A percentile compares a stretch with the other conserved stretches of the same genome.
Evolutionary conservation across 2,329 filamentous ascomycete genomes (phyloP).

Genomic region (Ilyonectria mors-panacis): DNA sequence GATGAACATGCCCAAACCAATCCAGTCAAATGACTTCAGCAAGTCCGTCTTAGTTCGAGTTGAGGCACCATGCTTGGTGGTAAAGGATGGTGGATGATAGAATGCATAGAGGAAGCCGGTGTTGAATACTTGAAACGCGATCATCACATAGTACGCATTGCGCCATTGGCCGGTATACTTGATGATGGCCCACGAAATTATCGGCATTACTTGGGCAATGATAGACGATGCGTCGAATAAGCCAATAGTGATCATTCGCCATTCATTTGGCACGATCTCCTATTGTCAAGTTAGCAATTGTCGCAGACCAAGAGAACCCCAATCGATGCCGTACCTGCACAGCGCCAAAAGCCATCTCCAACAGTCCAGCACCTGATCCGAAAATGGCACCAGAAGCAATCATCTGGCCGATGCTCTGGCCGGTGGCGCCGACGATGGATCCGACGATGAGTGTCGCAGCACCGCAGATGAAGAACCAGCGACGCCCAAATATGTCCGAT

Average conservation of each 20-base stretch:
- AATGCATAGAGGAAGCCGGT: slow-evolving; percentile 17
- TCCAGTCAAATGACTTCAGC: slow-evolving; percentile 25
- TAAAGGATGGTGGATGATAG: slow-evolving; percentile 20
- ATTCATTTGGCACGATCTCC: slow-evolving; percentile 57
- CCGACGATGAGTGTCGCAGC: slow-evolving; percentile 53
- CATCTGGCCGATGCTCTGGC: slow-evolving; percentile 56
- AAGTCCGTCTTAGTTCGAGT: slow-evolving; percentile 13
- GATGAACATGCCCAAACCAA: slow-evolving; percentile 20
- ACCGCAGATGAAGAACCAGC: slow-evolving; percentile 56
- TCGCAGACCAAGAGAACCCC: not conserved
- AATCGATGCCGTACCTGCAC: slow-evolving; percentile 29
- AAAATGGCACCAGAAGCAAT: slow-evolving; percentile 58
- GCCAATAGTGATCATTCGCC: slow-evolving; percentile 56
- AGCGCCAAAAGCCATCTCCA: slow-evolving; percentile 56
- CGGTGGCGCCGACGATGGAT: slow-evolving; percentile 57
- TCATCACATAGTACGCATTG: slow-evolving; percentile 30
- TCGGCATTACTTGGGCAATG: slow-evolving; percentile 30
- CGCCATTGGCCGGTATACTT: slow-evolving; percentile 31
- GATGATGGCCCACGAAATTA: slow-evolving; percentile 26
- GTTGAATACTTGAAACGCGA: slow-evolving; percentile 23
- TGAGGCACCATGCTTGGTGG: slow-evolving; percentile 13
- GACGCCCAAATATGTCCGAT: slow-evolving; percentile 57
- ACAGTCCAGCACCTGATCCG: slow-evolving; percentile 57
- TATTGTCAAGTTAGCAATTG: slow-evolving; percentile 19
- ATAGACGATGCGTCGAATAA: slow-evolving; percentile 29